A percentile compares a stretch with the other conserved stretches of the same genome.
phyloP scores from a whole-genome alignment of 2,329 filamentous ascomycete species.

The Phaeomoniella chlamydospora region DNA sequence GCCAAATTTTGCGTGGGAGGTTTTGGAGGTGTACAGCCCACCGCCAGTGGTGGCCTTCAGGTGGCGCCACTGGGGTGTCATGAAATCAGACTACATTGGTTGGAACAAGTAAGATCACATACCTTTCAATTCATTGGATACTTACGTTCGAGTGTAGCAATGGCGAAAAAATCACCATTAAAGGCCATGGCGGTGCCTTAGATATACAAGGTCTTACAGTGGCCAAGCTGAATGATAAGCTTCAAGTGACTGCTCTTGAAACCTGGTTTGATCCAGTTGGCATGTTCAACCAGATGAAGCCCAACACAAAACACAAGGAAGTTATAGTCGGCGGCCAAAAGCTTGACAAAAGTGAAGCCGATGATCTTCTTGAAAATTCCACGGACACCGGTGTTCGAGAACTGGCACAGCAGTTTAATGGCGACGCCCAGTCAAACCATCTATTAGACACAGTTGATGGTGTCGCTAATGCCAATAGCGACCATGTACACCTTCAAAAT shows the following conservation, averaged over 20 bases:
- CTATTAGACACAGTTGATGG: too few species aligned
- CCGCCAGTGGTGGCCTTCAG: conserved; percentile 48
- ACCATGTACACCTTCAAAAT: too few species aligned
- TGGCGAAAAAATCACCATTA: conserved; percentile 47
- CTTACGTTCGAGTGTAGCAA: conserved; percentile 26
- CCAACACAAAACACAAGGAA: conserved; percentile 25
- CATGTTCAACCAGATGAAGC: conserved; percentile 52
- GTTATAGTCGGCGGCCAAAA: not conserved
- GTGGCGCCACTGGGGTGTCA: conserved; percentile 55
- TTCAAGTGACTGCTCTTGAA: conserved; percentile 44
- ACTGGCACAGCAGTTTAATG: not conserved
- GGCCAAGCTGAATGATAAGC: conserved; percentile 44
- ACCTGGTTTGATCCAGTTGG: conserved; percentile 53
- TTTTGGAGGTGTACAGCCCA: conserved; percentile 52
- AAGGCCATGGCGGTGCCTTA: conserved; percentile 45
- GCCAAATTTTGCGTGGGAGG: conserved; percentile 59
- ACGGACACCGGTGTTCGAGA: not conserved
- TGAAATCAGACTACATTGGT: conserved; percentile 53
- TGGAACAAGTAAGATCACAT: conserved; percentile 39
- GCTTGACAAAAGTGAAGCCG: not conserved
- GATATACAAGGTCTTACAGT: conserved; percentile 51
- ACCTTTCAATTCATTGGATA: not conserved
- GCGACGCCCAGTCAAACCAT: too few species aligned
- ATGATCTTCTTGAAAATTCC: not conserved
- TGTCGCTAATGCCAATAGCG: too few species aligned